These are phyloP conservation scores for Globisporangium canariense DNA, from an alignment of 352 stramenopile genomes.

Conservation along the genomic window DNA sequence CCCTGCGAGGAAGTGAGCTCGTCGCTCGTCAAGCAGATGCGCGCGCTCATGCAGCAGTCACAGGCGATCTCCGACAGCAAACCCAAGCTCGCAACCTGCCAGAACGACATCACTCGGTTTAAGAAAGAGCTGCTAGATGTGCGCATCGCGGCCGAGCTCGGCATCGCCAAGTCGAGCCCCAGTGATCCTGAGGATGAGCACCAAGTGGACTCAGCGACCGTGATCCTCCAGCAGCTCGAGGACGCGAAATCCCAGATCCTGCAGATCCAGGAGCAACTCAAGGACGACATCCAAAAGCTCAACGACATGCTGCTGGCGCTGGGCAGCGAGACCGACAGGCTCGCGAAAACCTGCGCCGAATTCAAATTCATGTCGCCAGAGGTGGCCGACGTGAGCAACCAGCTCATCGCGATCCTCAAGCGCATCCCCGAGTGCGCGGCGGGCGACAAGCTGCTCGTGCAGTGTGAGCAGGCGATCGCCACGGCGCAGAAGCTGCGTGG, in stretches of 20 bases:
- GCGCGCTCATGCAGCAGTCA: conserved; percentile 31
- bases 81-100: conserved; percentile 23
- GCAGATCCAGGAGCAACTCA: conserved; percentile 44
- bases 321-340: conserved; percentile 39
- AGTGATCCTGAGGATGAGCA: neutral
- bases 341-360: conserved; percentile 26
- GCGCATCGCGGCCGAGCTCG: conserved; percentile 42
- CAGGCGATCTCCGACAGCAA: conserved; percentile 43
- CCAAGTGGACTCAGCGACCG: neutral
- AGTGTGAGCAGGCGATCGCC: conserved; percentile 46
- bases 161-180: conserved; percentile 23
- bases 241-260: conserved; percentile 38
- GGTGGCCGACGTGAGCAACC: conserved; percentile 19
- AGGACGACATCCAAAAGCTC: conserved; percentile 33
- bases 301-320: conserved; percentile 53
- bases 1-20: conserved; percentile 55
- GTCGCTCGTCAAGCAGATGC: conserved; percentile 33
- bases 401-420: conserved; percentile 25
- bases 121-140: conserved; percentile 48
- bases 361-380: conserved; percentile 36
- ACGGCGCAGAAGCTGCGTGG: conserved; percentile 42
- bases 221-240: conserved; percentile 26
- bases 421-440: conserved; percentile 45
- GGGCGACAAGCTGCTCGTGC: conserved; percentile 28
- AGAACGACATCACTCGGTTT: conserved; percentile 31